phyloP scores from a whole-genome alignment of 176 grass and related monocot species.

The Olyra latifolia region DNA sequence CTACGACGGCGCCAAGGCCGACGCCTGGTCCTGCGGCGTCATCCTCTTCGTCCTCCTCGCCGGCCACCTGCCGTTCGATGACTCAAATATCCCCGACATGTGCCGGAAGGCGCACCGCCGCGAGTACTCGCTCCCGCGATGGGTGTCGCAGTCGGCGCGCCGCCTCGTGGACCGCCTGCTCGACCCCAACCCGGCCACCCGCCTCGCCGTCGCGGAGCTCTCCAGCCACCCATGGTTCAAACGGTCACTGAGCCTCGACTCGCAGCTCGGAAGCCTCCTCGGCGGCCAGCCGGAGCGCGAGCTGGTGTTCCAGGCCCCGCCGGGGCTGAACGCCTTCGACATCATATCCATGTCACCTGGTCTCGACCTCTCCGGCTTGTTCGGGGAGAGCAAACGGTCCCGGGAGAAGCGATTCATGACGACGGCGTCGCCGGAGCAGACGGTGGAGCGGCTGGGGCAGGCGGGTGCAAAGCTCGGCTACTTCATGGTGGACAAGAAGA shows the following conservation, averaged over 20 bases:
- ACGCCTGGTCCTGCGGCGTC: slow-evolving; percentile 95
- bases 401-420: slow-evolving; percentile 79
- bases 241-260: slow-evolving; percentile 82
- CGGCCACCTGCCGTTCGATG: slow-evolving; percentile 83
- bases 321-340: slow-evolving; percentile 76
- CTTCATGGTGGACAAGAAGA: slow-evolving; percentile 63
- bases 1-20: slow-evolving; percentile 82
- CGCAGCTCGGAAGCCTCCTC: slow-evolving; percentile 59
- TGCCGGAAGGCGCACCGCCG: slow-evolving; percentile 62
- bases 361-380: slow-evolving; percentile 73
- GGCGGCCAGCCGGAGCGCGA: slow-evolving; percentile 35
- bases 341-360: slow-evolving; percentile 79
- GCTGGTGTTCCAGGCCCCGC: slow-evolving; percentile 41
- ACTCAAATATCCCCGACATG: slow-evolving; percentile 81
- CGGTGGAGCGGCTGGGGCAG: slow-evolving; percentile 56
- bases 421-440: slow-evolving; percentile 49
- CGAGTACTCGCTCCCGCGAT: slow-evolving; percentile 62
- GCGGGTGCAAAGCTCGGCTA: slow-evolving; percentile 59
- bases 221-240: slow-evolving; percentile 84
- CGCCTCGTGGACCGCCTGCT: slow-evolving; percentile 67
- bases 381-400: slow-evolving; percentile 43
- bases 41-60: slow-evolving; percentile 89
- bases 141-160: slow-evolving; percentile 59
- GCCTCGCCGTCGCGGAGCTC: slow-evolving; percentile 60
- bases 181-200: slow-evolving; percentile 78